Evolutionary conservation across 352 stramenopile species (phyloP).

Genomic region (Phytopythium cucurbitacearum): DNA sequence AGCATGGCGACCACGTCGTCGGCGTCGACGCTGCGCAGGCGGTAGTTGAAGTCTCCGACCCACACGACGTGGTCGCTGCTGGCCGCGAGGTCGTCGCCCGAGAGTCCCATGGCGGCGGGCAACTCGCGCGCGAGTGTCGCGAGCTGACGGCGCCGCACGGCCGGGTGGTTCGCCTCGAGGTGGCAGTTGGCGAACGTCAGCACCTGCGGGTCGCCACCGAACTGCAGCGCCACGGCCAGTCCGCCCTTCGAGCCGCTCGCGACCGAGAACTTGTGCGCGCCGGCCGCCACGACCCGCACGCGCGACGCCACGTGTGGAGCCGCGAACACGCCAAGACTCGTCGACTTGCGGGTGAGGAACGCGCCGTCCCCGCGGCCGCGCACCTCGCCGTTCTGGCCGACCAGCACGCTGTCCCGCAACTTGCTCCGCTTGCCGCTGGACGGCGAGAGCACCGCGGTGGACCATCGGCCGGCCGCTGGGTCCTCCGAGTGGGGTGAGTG

Average conservation of each 20-base stretch:
- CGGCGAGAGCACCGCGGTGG: conserved; percentile 39
- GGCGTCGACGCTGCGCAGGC: conserved; percentile 42
- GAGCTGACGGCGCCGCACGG: conserved; percentile 50
- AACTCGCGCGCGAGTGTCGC: conserved; percentile 38
- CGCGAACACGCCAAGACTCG: conserved; percentile 59
- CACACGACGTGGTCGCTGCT: conserved; percentile 75
- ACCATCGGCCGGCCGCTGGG: conserved; percentile 52
- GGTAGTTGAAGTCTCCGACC: conserved; percentile 84
- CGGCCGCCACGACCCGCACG: conserved; percentile 42
- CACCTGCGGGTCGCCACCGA: conserved; percentile 38
- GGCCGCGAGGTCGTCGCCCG: conserved; percentile 19
- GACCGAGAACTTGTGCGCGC: conserved; percentile 58
- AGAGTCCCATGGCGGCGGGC: conserved; percentile 28
- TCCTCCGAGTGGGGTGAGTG: conserved; percentile 28
- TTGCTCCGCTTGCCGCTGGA: conserved; percentile 18
- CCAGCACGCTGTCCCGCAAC: background rate
- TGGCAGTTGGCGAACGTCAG: conserved; percentile 71
- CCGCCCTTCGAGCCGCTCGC: conserved; percentile 58
- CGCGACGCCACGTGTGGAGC: conserved; percentile 20
- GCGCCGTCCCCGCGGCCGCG: conserved; percentile 55
- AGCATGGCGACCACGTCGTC: conserved; percentile 46
- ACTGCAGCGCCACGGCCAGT: conserved; percentile 39
- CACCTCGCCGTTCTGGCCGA: conserved; percentile 34
- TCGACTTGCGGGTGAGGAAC: conserved; percentile 62
- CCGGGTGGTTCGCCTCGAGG: conserved; percentile 56